A percentile compares a stretch with the other conserved stretches of the same genome.
Conservation (phyloP, 139 green algal species). For the Closterium sp. region DNA sequence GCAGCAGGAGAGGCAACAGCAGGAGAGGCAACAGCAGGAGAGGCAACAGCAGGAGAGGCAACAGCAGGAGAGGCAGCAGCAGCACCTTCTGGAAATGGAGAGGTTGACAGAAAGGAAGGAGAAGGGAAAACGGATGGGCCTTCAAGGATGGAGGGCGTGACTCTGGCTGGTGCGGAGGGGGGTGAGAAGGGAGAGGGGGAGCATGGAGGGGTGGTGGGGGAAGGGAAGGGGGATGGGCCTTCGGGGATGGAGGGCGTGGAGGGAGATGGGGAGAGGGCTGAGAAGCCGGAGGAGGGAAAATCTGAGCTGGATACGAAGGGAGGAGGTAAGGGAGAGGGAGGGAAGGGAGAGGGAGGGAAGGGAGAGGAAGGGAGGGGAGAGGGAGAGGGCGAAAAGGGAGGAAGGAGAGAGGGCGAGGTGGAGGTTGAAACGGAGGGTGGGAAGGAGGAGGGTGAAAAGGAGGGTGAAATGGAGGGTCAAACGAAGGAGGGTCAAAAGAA, state of each 20-base stretch:
- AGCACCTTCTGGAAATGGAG: too few relatives aligned
- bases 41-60: neutral
- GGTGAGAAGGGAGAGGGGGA: too few relatives aligned
- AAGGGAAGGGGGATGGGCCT: neutral
- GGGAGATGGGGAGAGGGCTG: neutral
- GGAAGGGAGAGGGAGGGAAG: neutral
- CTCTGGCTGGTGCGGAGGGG: too few relatives aligned
- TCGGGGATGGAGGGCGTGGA: neutral
- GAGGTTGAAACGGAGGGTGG: neutral
- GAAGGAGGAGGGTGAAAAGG: neutral
- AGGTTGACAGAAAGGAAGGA: too few relatives aligned
- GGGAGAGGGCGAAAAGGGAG: neutral
- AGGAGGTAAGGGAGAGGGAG: neutral
- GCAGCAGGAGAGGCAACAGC: too few relatives aligned
- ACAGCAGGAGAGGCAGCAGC: too few relatives aligned
- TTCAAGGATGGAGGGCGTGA: too few relatives aligned
- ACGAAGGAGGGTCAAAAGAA: neutral
- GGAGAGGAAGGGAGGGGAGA: neutral
- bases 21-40: neutral
- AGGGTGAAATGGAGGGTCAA: neutral
- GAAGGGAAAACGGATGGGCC: neutral
- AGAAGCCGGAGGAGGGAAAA: neutral
- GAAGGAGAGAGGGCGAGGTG: neutral
- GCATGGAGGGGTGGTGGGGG: too few relatives aligned
- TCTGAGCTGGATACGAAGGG: neutral